Conservation (phyloP, 345 rosid species). For the Salix dunnii region DNA sequence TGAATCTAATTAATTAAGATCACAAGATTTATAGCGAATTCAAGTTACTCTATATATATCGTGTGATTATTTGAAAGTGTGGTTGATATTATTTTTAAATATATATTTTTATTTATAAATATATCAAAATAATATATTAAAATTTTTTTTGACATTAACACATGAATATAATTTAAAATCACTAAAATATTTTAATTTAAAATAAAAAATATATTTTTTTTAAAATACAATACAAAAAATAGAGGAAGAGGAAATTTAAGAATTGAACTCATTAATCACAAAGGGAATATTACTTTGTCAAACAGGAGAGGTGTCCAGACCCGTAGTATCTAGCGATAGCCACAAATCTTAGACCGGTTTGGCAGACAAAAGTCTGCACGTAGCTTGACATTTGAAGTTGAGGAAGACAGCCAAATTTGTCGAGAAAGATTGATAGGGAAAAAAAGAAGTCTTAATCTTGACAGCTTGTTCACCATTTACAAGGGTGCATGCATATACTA, state of each 20-base stretch:
- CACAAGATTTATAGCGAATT: no score
- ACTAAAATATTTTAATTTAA: no score
- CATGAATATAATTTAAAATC: no score
- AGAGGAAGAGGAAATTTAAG: neutral
- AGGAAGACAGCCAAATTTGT: neutral
- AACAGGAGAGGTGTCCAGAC: neutral
- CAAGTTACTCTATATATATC: no score
- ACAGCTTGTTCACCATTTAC: neutral
- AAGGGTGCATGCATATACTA: neutral
- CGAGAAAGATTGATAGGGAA: neutral
- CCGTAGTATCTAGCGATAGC: neutral
- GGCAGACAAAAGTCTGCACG: conserved; percentile 7
- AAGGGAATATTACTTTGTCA: neutral
- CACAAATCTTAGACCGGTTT: neutral
- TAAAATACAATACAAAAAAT: no score
- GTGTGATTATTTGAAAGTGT: no score
- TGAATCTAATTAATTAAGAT: no score
- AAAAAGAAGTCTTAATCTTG: neutral
- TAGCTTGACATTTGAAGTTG: neutral
- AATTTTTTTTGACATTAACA: no score
- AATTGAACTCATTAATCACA: neutral
- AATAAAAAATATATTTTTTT: no score
- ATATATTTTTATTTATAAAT: no score
- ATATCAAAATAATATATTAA: no score
- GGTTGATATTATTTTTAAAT: no score